Base-by-base conservation (phyloP, 371 early-diverging fungal genomes). In the Entomophthora muscae region DNA sequence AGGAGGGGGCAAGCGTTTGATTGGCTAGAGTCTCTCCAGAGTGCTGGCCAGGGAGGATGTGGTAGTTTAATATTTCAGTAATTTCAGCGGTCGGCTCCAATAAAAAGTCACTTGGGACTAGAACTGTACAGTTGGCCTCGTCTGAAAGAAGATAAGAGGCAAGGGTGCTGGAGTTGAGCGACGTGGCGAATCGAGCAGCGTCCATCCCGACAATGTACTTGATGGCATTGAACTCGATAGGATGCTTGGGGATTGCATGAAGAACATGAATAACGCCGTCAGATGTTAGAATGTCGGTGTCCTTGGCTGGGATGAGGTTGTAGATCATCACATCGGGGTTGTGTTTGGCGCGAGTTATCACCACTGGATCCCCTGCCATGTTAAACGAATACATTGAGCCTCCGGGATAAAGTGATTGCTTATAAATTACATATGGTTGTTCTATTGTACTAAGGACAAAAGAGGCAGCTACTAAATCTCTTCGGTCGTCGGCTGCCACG, bases 231-330 rank as follows among this genome's bases (percentile, higher is more conserved):
- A 61, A 61, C 22, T 28, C 30, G 1, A 53, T 21, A 24, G 52
- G 32, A 2, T 13, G 23, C 5, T 32, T 2, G 12, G 24, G 27
- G 5, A 1, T 23, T 23, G 13, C 26, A 17, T n/a, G n/a, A 10
- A 61, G 27, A 29, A 61, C 17, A n/a, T 61, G 62, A 30, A 61
- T 61, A 3, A 61, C 62, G 29, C 62, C 62, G 52, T 53, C 29
- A 2, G 52, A 52, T 29, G 62, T 32, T 13, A 61, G 42, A 53
- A 52, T 52, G 23, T 61, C 52, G n/a, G 5, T 61, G 17, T 22
- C 53, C 17, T 23, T 61, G 22, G 52, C 2, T 1, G 23, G 28
- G 22, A 61, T 51, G 17, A 3, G 22, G 52, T 61, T 61, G 0
- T 26, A 61, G 10, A n/a, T 10, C 51, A 17, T 7, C 22, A 17